Evolutionary conservation across 2,329 filamentous ascomycete species (phyloP).

Genomic region (Colletotrichum paranaense): DNA sequence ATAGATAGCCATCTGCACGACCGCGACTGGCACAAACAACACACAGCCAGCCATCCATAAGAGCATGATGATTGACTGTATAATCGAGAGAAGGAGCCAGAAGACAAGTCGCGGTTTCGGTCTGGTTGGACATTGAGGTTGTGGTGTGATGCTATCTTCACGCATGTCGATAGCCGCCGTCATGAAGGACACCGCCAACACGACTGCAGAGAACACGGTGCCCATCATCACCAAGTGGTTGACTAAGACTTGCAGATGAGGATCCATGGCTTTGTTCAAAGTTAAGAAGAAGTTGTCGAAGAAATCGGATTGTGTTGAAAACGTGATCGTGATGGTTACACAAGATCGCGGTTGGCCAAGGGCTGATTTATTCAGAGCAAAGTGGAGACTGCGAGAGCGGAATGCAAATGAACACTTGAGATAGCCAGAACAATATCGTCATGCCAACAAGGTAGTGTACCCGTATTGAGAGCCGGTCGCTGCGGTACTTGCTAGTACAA

Average conservation of each 20-base stretch:
- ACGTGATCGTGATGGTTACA: not conserved
- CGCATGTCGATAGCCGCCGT: not conserved
- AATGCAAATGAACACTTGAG: not conserved
- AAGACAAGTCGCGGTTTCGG: not conserved
- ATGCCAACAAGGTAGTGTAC: not conserved
- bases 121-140: not conserved
- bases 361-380: not conserved
- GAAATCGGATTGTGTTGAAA: not conserved
- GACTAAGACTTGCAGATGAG: not conserved
- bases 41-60: not conserved
- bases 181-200: not conserved
- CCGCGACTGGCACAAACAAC: not conserved
- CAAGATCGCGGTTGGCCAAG: not conserved
- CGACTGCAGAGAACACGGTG: not conserved
- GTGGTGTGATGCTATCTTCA: not conserved
- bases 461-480: not conserved
- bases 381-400: not conserved
- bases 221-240: not conserved
- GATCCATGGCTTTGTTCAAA: not conserved
- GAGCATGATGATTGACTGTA: not conserved
- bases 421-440: not conserved
- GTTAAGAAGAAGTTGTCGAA: not conserved
- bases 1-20: not conserved
- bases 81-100: not conserved
- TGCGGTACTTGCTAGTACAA: not conserved